These are phyloP conservation scores for Phtheirospermum japonicum DNA, from an alignment of 257 asterid species.

Conservation along the genomic window DNA sequence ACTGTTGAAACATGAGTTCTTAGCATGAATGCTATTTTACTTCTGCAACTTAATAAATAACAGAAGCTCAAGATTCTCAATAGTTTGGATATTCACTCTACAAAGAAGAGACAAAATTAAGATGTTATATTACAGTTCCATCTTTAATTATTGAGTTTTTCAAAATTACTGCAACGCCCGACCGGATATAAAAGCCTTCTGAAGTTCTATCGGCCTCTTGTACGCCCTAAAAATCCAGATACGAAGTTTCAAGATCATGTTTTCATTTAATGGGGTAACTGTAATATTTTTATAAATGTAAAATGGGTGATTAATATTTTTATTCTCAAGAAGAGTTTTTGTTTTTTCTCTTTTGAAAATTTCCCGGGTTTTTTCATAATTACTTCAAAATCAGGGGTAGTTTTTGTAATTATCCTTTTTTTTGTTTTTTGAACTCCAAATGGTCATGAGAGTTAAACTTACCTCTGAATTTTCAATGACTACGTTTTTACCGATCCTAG, in stretches of 20 bases:
- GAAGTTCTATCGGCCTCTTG: conserved; percentile 96
- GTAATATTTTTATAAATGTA: too few relatives aligned
- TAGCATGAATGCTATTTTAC: neutral
- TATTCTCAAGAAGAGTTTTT: too few relatives aligned
- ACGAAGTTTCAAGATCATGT: too few relatives aligned
- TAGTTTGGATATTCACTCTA: conserved; percentile 27
- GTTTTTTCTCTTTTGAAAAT: too few relatives aligned
- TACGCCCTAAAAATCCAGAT: conserved; percentile 59
- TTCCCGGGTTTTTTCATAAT: neutral
- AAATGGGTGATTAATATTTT: too few relatives aligned
- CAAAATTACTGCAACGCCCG: conserved; percentile 68
- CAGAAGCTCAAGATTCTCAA: conserved; percentile 8
- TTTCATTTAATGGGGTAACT: too few relatives aligned
- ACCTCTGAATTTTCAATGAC: conserved; percentile 88
- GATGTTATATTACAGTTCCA: conserved; percentile 65
- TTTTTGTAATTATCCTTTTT: neutral
- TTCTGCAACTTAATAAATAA: neutral
- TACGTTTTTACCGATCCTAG: conserved; percentile 83
- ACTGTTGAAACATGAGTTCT: neutral
- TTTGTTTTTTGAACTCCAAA: neutral
- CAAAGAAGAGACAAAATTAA: conserved; percentile 22
- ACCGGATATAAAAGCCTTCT: conserved; percentile 89
- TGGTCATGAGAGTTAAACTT: conserved; percentile 17
- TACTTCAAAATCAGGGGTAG: neutral
- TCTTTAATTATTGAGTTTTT: conserved; percentile 79